Evolutionary conservation across 2,329 filamentous ascomycete genomes (phyloP).

Genomic region (Calonectria pseudoturangicola): DNA sequence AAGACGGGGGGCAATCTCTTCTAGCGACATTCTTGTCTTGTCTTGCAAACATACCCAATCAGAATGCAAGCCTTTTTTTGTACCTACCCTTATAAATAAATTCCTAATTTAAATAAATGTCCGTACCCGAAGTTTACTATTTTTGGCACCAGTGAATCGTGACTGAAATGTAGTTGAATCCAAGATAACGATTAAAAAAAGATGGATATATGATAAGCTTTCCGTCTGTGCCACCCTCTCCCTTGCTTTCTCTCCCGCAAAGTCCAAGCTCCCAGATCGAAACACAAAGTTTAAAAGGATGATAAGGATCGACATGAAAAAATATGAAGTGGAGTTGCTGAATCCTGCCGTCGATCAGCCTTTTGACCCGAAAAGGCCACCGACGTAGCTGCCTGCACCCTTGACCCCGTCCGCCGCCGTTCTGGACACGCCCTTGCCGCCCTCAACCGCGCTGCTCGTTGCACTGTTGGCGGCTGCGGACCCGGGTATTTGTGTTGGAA

Average conservation of each 20-base stretch:
- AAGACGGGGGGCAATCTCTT: conserved; percentile 36
- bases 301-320: conserved; percentile 4
- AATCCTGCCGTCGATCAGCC: not conserved
- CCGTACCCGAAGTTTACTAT: not conserved
- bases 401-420: conserved; percentile 54
- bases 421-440: conserved; percentile 56
- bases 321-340: not conserved
- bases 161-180: not conserved
- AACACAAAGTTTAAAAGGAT: not conserved
- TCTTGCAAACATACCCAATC: conserved; percentile 37
- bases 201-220: conserved; percentile 12
- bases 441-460: conserved; percentile 55
- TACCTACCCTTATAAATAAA: conserved; percentile 32
- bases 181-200: not conserved
- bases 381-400: conserved; percentile 56
- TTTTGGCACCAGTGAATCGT: not conserved
- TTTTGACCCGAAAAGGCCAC: conserved; percentile 57
- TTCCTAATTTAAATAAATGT: conserved; percentile 33
- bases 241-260: not conserved
- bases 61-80: conserved; percentile 32
- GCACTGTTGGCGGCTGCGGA: conserved; percentile 53
- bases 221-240: conserved; percentile 6
- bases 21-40: conserved; percentile 33
- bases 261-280: not conserved
- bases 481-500: conserved; percentile 57